A percentile compares a stretch with the other conserved stretches of the same genome.
Evolutionary conservation across 768 basidiomycete genomes (phyloP).

Genomic region (Lactarius hatsudake): DNA sequence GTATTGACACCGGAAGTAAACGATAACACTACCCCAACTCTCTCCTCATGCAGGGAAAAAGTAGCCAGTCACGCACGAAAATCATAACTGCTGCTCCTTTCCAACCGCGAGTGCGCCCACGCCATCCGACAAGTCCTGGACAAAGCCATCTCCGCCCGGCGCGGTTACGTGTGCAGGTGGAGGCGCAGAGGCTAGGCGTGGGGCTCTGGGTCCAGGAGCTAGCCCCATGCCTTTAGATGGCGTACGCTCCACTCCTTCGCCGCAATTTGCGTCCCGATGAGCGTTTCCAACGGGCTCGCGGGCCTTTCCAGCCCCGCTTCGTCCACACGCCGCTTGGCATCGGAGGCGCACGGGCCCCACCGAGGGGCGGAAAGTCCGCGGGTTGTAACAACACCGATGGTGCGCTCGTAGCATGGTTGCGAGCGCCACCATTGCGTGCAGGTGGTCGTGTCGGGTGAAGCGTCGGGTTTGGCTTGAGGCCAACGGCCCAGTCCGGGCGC

Average conservation of each 20-base stretch:
- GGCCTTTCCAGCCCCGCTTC: conserved; percentile 22
- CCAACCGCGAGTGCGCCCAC: conserved; percentile 42
- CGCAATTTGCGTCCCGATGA: conserved; percentile 9
- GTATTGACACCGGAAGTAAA: conserved; percentile 42
- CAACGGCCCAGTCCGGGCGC: conserved; percentile 88
- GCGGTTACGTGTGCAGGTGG: neutral
- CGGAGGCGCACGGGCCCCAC: conserved; percentile 39
- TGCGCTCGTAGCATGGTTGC: conserved; percentile 36
- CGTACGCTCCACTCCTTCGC: conserved; percentile 13
- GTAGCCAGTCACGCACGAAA: conserved; percentile 39
- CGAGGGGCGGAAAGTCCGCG: conserved; percentile 35
- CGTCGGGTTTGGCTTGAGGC: conserved; percentile 72
- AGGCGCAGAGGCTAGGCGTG: conserved; percentile 9
- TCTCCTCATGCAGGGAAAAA: conserved; percentile 29
- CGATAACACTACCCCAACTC: conserved; percentile 58
- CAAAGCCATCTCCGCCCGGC: conserved; percentile 55
- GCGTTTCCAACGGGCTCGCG: conserved; percentile 17
- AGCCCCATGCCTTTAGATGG: conserved; percentile 13
- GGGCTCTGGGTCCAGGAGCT: neutral
- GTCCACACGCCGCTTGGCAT: conserved; percentile 64
- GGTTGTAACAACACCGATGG: conserved; percentile 37
- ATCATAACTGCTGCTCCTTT: conserved; percentile 53
- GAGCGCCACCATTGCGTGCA: conserved; percentile 53
- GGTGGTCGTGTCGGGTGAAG: conserved; percentile 45
- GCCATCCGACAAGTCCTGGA: conserved; percentile 83